Percentiles rank a stretch among this genome's conserved stretches.
These are phyloP conservation scores for Glycine tomentella DNA, from an alignment of 306 rosid genomes.

Conservation along the genomic window DNA sequence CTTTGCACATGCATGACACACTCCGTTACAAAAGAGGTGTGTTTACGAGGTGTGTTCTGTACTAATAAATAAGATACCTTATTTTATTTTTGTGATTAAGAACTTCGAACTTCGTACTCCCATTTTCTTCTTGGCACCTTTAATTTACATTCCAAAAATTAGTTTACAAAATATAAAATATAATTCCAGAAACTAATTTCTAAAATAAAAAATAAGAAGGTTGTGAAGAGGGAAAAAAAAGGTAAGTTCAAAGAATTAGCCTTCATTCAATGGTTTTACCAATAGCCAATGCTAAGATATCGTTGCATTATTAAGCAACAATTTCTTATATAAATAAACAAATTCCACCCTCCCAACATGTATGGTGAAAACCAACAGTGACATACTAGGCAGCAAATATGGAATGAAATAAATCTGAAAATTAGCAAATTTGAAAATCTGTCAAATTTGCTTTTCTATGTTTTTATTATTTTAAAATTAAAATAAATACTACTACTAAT, in stretches of 20 bases:
- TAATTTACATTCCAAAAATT: too few relatives aligned
- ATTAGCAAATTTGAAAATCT: not conserved
- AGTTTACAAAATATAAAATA: too few relatives aligned
- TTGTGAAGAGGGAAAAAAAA: too few relatives aligned
- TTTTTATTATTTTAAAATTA: not conserved
- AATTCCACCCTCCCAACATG: not conserved
- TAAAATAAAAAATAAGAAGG: too few relatives aligned
- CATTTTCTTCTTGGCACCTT: too few relatives aligned
- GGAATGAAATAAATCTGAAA: not conserved
- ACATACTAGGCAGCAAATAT: not conserved
- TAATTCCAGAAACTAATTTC: too few relatives aligned
- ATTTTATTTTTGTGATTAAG: not conserved
- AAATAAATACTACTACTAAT: not conserved
- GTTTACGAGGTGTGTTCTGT: not conserved
- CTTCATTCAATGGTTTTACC: too few relatives aligned
- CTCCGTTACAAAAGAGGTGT: not conserved
- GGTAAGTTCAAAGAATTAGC: too few relatives aligned
- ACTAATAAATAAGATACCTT: not conserved
- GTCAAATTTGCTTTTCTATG: not conserved
- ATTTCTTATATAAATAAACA: too few relatives aligned
- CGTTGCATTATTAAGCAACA: too few relatives aligned
- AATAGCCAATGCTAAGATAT: too few relatives aligned
- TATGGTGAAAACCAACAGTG: not conserved
- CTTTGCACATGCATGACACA: not conserved
- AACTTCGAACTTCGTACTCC: too few relatives aligned